Conservation (phyloP, 192 early-diverging fungal species). For the Coemansia sp. region DNA sequence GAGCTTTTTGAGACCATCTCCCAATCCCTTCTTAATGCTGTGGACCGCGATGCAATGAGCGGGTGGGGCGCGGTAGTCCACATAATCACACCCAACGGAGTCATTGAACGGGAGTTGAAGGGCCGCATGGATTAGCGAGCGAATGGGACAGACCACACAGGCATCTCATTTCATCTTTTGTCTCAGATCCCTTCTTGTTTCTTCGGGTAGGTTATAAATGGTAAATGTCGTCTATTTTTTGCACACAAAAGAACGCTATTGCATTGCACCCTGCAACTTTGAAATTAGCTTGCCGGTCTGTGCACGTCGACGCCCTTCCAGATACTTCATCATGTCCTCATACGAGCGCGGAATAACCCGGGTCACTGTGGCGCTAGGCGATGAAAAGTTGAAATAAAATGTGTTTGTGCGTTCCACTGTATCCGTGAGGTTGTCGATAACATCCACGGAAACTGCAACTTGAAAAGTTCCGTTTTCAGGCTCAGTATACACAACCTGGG, state of each 20-base stretch:
- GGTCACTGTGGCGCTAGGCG: slow-evolving; percentile 39
- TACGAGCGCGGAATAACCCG: slow-evolving; percentile 79
- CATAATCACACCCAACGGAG: slow-evolving; percentile 82
- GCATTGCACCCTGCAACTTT: slow-evolving; percentile 47
- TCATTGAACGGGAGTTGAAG: slow-evolving; percentile 87
- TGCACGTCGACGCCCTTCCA: slow-evolving; percentile 70
- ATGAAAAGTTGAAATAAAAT: slow-evolving; percentile 81
- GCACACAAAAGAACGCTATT: slow-evolving; percentile 6
- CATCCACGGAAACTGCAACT: slow-evolving; percentile 70
- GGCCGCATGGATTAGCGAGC: slow-evolving; percentile 58
- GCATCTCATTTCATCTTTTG: slow-evolving; percentile 6
- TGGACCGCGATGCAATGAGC: slow-evolving; percentile 89
- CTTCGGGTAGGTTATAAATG: background rate
- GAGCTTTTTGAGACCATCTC: slow-evolving; percentile 97
- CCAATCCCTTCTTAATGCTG: slow-evolving; percentile 89
- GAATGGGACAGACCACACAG: background rate
- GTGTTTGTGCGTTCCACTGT: slow-evolving; percentile 74
- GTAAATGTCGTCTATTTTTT: background rate
- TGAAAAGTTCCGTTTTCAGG: slow-evolving; percentile 62
- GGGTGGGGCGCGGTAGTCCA: slow-evolving; percentile 98
- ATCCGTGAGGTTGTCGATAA: slow-evolving; percentile 65
- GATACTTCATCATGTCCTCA: slow-evolving; percentile 75
- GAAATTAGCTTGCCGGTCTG: slow-evolving; percentile 52
- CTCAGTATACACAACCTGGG: slow-evolving; percentile 77
- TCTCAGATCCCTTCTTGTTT: slow-evolving; percentile 1